Base-by-base conservation (phyloP, 805 yeast genomes). In the Kazachstania taianensis region DNA sequence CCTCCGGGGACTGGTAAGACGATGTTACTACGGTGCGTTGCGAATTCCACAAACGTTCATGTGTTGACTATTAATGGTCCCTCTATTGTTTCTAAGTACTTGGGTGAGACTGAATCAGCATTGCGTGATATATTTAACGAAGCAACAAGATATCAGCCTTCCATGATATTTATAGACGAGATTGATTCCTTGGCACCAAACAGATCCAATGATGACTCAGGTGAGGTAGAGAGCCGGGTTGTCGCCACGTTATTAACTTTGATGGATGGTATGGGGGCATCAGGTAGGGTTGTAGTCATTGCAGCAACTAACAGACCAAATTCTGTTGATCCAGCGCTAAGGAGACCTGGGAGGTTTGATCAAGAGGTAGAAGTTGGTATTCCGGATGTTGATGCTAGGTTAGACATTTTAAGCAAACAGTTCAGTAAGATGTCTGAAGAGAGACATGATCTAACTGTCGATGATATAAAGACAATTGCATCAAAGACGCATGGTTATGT, bases 1-100 rank as follows among this genome's bases (percentile, higher is more conserved):
- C 94, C 96, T 3, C 92, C 97, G 2, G 98, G 98, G 3, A 89
- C 96, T 0, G 98, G 98, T 35, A 89, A 89, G 55, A 82, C 96
- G 1, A 74, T 87, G 84, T 67, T 92, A 6, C 65, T 92, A 25
- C 70, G 82, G 37, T 80, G 94, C 19, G 76, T 89, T 7, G 94
- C 95, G 0, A 68, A 75, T 42, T 89, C 81, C 40, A 65, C 72
- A 2, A 70, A 79, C 41, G 94, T 94, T 0, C 98, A 89, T 57
- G 76, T 89, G 0, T 66, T 92, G 30, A 77, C 81, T 3, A 79
- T 92, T 17, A 81, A 82, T 53, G 96, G 96, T 0, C 94, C 96
- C 1, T 77, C 94, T 1, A 81, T 92, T 35, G 89, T 87, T 3
- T 83, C 95, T 6, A 87, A 86, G 54, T 92, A 89, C 53, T 59